Conservation (phyloP, 1,139 yeast genomes). For the Candida sojae region DNA sequence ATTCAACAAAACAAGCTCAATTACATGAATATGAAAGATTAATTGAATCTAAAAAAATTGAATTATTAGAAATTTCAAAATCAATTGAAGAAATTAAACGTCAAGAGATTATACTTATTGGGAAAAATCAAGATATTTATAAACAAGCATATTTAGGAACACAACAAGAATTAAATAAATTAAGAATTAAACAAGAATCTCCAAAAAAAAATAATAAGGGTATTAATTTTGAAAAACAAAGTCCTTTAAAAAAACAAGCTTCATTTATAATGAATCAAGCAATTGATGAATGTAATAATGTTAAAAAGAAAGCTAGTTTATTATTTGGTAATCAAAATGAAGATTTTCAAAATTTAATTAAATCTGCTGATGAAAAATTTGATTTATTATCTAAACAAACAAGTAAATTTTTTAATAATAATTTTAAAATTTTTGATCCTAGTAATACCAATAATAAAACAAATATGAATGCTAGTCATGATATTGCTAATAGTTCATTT, state of each 20-base stretch:
- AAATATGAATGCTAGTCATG: constrained; percentile 9
- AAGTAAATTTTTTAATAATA: constrained; percentile 21
- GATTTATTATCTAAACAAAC: constrained; percentile 25
- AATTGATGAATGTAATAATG: constrained; percentile 8
- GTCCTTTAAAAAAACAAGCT: constrained; percentile 9
- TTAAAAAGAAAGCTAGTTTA: constrained; percentile 13
- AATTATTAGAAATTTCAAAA: constrained; percentile 29
- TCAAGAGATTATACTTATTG: constrained; percentile 10
- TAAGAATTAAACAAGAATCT: constrained; percentile 3
- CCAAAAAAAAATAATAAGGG: background rate
- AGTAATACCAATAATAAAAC: constrained; percentile 1
- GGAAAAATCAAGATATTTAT: constrained; percentile 9
- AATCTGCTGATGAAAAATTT: constrained; percentile 19
- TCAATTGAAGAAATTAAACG: constrained; percentile 17
- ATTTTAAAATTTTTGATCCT: constrained; percentile 4
- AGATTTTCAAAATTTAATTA: constrained; percentile 8
- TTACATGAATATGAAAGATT: constrained; percentile 25
- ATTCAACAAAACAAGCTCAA: constrained; percentile 24
- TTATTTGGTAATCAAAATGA: constrained; percentile 6
- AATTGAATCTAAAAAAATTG: constrained; percentile 25
- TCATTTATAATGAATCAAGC: constrained; percentile 11
- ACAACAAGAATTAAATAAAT: constrained; percentile 11
- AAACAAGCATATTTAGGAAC: constrained; percentile 13
- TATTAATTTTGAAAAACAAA: background rate
- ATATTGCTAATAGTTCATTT: constrained; percentile 27